Percentiles rank a stretch among this genome's conserved stretches.
Conservation (phyloP, 495 filamentous ascomycete species). For the Halenospora varia region DNA sequence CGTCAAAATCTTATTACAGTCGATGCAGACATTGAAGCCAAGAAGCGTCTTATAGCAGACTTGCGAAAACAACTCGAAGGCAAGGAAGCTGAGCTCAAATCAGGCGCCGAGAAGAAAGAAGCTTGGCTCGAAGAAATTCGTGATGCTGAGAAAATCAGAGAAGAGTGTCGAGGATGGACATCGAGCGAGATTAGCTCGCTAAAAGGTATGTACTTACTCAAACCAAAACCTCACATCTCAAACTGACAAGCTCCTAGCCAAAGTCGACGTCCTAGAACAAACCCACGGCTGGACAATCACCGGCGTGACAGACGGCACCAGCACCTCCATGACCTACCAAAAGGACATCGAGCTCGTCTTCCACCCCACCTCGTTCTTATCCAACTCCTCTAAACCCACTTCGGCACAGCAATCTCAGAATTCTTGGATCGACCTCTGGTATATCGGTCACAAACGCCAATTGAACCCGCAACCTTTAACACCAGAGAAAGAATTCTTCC, state of each 20-base stretch:
- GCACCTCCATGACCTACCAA: slow-evolving; percentile 74
- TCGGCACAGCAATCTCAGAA: slow-evolving; percentile 23
- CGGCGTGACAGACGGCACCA: slow-evolving; percentile 52
- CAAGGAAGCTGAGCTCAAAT: slow-evolving; percentile 56
- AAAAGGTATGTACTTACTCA: slow-evolving; percentile 51
- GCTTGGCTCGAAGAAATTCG: slow-evolving; percentile 68
- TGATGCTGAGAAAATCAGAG: slow-evolving; percentile 77
- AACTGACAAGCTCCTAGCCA: slow-evolving; percentile 40
- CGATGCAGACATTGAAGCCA: slow-evolving; percentile 65
- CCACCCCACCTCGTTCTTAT: slow-evolving; percentile 57
- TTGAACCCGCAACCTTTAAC: slow-evolving; percentile 41
- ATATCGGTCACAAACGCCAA: slow-evolving; percentile 48
- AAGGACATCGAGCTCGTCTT: slow-evolving; percentile 74
- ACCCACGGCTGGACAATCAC: slow-evolving; percentile 76
- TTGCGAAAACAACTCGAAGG: slow-evolving; percentile 59
- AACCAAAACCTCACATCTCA: background rate
- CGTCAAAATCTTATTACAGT: slow-evolving; percentile 58
- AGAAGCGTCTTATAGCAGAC: slow-evolving; percentile 58
- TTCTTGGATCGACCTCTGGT: slow-evolving; percentile 46
- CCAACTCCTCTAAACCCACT: slow-evolving; percentile 17
- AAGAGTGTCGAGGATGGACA: slow-evolving; percentile 88
- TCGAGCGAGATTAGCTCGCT: slow-evolving; percentile 68
- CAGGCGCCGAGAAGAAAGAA: slow-evolving; percentile 59
- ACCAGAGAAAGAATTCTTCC: slow-evolving; percentile 63
- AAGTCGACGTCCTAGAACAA: slow-evolving; percentile 63